A percentile compares a stretch with the other conserved stretches of the same genome.
Evolutionary conservation across 2,329 filamentous ascomycete genomes (phyloP).

Genomic region (Ceratocystis variospora): DNA sequence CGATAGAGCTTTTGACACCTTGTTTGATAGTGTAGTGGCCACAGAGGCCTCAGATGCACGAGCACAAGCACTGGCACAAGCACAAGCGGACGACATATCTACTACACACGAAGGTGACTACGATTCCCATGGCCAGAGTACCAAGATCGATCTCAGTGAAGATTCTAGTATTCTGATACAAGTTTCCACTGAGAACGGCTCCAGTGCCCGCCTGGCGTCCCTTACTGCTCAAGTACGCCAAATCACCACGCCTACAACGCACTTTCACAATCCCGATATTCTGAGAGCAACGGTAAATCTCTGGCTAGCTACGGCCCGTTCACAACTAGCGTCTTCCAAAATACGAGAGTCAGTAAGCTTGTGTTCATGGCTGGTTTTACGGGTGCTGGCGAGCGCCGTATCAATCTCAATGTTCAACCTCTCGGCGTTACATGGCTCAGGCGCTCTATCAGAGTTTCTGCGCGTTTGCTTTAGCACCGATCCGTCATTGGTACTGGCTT

Average conservation of each 20-base stretch:
- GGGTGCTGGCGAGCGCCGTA: constrained; percentile 45
- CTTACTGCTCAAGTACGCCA: constrained; percentile 28
- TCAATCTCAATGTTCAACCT: constrained; percentile 55
- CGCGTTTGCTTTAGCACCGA: constrained; percentile 43
- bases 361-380: constrained; percentile 50
- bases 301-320: constrained; percentile 48
- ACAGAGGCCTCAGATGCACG: not conserved
- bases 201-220: not conserved
- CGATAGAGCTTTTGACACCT: constrained; percentile 56
- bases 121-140: not conserved
- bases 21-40: constrained; percentile 43
- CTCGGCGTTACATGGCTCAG: constrained; percentile 56
- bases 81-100: not conserved
- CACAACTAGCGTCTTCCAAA: constrained; percentile 15
- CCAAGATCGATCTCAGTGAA: not conserved
- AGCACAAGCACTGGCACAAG: not conserved
- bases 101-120: not conserved
- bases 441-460: constrained; percentile 53
- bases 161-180: not conserved
- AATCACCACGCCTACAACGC: constrained; percentile 37
- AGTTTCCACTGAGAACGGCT: not conserved
- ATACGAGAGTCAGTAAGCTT: constrained; percentile 32
- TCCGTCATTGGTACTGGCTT: constrained; percentile 25
- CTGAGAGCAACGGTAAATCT: constrained; percentile 48
- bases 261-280: constrained; percentile 48